Base-by-base conservation (phyloP, 2,329 filamentous ascomycete species). In the Colletotrichum eremochloae region DNA sequence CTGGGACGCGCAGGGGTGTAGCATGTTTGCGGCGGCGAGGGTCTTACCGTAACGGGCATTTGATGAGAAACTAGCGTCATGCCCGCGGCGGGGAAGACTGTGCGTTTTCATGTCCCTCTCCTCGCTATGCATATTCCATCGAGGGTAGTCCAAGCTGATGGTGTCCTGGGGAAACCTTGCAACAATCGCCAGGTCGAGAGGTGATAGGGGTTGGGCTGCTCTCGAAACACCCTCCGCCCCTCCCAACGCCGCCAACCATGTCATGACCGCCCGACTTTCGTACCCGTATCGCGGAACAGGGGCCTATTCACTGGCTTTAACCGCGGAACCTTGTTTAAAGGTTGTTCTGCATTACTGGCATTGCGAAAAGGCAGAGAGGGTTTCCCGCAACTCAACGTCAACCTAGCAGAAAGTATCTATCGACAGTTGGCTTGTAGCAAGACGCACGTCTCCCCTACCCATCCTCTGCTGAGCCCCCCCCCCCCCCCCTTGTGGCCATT, bases 1-100 rank as follows among this genome's bases (percentile, higher is more conserved):
- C 69, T 60, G 66, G 63, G 66, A 50, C 55, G 44, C 40, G 31
- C 66, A 56, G 48, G 69, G 69, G 20, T 60, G 66, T n/a, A 29
- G 60, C 66, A 53, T 64, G 69, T 53, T 24, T 3, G 24, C 20
- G n/a, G 31, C 33, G 60, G 53, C 66, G 40, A 61, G 44, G 62
- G 69, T 69, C 60, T 69, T 72, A 69, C 69, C 69, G 60, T 60
- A 72, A 72, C 66, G 60, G 69, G 69, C 69, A 62, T 65, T 64
- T 12, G 58, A 72, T 72, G 66, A 72, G 69, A 72, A 44, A 64
- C 66, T 56, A 69, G 60, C 66, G 69, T 72, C 65, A 72, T 72
- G 69, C 69, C 56, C 66, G 69, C 36, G 40, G 60, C 69, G 69
- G 61, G 44, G 24, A 33, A 15, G 55, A 24, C 53, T 6, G 20